Percentiles rank a stretch among this genome's conserved stretches.
phyloP scores from a whole-genome alignment of 2,329 filamentous ascomycete genomes.

The Fusarium brevicatenulatum region DNA sequence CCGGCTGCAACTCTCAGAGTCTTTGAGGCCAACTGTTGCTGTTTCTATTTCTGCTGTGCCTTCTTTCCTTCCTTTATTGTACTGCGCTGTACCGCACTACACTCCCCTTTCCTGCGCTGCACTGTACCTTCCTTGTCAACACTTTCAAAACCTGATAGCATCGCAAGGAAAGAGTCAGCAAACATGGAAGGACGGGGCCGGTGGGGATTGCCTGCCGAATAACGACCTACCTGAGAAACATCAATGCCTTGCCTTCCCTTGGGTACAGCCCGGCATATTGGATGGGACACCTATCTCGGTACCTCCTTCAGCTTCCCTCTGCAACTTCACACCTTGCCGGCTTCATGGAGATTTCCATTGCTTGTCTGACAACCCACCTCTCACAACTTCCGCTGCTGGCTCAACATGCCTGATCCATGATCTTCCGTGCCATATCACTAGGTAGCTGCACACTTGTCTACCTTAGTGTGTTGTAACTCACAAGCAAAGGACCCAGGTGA shows the following conservation, averaged over 20 bases:
- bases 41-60: constrained; percentile 13
- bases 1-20: constrained; percentile 9
- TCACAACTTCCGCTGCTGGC: not conserved
- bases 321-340: not conserved
- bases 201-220: constrained; percentile 14
- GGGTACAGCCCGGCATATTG: not conserved
- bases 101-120: not conserved
- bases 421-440: not conserved
- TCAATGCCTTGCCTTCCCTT: not conserved
- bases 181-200: not conserved
- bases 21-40: constrained; percentile 35
- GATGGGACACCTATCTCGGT: constrained; percentile 2
- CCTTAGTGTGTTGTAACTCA: not conserved
- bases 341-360: constrained; percentile 4
- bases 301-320: constrained; percentile 6
- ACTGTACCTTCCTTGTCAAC: constrained; percentile 14
- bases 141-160: constrained; percentile 9
- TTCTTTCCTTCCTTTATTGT: not conserved
- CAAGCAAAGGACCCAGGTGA: not conserved
- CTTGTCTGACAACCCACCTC: constrained; percentile 18
- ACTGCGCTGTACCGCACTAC: not conserved
- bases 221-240: not conserved
- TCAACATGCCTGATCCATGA: constrained; percentile 1
- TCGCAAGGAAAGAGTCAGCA: constrained; percentile 10
- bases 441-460: not conserved